phyloP scores from a whole-genome alignment of 305 asterid genomes.

The Solanum hybrid region DNA sequence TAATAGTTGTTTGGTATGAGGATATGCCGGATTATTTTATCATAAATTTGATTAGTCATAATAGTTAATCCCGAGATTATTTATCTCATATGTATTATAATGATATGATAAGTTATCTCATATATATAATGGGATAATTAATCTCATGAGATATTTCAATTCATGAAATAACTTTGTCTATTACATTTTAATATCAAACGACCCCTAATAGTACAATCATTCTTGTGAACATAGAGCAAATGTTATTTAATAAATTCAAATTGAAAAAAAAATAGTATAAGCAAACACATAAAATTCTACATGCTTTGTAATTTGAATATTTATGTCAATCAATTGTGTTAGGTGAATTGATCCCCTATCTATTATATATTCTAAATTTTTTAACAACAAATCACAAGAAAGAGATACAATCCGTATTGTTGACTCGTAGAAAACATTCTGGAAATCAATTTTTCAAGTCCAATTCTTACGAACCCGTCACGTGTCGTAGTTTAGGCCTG shows the following conservation, averaged over 20 bases:
- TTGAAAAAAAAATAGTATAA: not conserved
- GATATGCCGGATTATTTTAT: not conserved
- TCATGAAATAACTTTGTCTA: not conserved
- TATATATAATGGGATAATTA: not conserved
- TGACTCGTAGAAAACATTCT: not conserved
- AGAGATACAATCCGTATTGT: not conserved
- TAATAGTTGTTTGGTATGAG: not conserved
- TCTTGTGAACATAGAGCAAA: not conserved
- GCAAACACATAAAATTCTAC: not conserved
- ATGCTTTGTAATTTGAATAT: not conserved
- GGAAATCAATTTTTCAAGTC: not conserved
- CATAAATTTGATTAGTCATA: not conserved
- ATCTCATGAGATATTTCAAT: not conserved
- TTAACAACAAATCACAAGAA: not conserved
- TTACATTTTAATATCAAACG: not conserved
- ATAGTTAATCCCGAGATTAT: no score
- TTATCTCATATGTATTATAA: no score
- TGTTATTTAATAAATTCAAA: no score
- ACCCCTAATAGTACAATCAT: not conserved
- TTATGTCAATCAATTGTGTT: not conserved
- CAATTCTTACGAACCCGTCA: not conserved
- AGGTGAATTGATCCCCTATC: not conserved
- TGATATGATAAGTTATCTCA: not conserved
- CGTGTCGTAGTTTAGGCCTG: not conserved
- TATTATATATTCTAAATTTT: no score